A percentile compares a stretch with the other conserved stretches of the same genome.
Conservation (phyloP, 2,329 filamentous ascomycete genomes). For the Penicillium oxalicum region DNA sequence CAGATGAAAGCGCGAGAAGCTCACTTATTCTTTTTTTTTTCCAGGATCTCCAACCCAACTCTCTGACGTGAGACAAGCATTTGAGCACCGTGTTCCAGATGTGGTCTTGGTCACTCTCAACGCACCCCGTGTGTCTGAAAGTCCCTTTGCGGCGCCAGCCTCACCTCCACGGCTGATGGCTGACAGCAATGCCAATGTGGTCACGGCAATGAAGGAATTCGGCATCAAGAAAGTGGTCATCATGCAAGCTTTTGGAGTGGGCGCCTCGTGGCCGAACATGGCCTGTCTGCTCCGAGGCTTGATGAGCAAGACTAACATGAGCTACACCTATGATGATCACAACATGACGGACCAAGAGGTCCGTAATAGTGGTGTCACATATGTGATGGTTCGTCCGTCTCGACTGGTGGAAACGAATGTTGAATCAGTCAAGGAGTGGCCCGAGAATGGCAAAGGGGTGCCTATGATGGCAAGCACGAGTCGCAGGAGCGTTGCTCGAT, state of each 20-base stretch:
- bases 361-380: conserved; percentile 31
- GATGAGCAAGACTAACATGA: conserved; percentile 46
- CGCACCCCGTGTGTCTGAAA: conserved; percentile 42
- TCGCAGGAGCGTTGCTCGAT: conserved; percentile 41
- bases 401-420: conserved; percentile 40
- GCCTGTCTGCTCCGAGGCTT: conserved; percentile 40
- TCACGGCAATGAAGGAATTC: conserved; percentile 35
- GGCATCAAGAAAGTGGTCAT: conserved; percentile 42
- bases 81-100: conserved; percentile 14
- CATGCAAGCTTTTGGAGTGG: conserved; percentile 48
- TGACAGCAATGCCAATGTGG: conserved; percentile 35
- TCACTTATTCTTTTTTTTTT: too few species aligned
- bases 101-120: conserved; percentile 48
- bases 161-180: conserved; percentile 45
- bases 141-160: conserved; percentile 44
- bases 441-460: conserved; percentile 40
- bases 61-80: conserved; percentile 17
- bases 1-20: background rate
- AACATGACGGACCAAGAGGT: conserved; percentile 42
- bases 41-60: conserved; percentile 19
- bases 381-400: conserved; percentile 43
- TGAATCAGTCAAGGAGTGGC: conserved; percentile 35
- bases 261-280: conserved; percentile 41
- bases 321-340: conserved; percentile 45
- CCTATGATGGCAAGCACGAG: conserved; percentile 36